phyloP scores from a whole-genome alignment of 2,329 filamentous ascomycete genomes.

The Apiospora aurea region DNA sequence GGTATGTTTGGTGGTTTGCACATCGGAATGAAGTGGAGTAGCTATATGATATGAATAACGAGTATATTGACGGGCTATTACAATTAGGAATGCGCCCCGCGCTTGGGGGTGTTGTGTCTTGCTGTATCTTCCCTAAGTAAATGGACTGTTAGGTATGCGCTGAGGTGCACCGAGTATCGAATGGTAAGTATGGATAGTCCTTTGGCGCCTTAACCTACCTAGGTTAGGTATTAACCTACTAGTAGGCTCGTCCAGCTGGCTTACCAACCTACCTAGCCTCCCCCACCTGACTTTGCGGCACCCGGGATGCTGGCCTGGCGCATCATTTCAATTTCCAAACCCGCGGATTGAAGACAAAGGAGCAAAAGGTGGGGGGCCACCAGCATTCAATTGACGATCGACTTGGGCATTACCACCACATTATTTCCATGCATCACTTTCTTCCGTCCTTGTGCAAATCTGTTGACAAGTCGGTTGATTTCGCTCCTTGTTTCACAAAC shows the following conservation, averaged over 20 bases:
- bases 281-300: too few species aligned
- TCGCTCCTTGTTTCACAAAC: neutral
- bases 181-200: too few species aligned
- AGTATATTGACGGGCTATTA: neutral
- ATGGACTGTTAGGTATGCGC: too few species aligned
- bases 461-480: neutral
- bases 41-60: conserved; percentile 12
- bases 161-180: too few species aligned
- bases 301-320: neutral
- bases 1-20: neutral
- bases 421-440: conserved; percentile 12
- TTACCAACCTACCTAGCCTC: too few species aligned
- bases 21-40: neutral
- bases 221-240: too few species aligned
- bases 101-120: neutral
- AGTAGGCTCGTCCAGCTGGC: too few species aligned
- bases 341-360: neutral
- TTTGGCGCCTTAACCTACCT: too few species aligned
- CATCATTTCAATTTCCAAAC: neutral
- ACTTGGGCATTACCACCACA: conserved; percentile 13
- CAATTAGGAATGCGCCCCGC: neutral
- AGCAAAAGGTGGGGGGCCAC: neutral
- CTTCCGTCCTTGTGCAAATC: conserved; percentile 7
- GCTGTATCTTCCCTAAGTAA: too few species aligned
- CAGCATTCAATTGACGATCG: neutral